Conservation (phyloP, 2,329 filamentous ascomycete species). For the Ophiocordyceps australis region DNA sequence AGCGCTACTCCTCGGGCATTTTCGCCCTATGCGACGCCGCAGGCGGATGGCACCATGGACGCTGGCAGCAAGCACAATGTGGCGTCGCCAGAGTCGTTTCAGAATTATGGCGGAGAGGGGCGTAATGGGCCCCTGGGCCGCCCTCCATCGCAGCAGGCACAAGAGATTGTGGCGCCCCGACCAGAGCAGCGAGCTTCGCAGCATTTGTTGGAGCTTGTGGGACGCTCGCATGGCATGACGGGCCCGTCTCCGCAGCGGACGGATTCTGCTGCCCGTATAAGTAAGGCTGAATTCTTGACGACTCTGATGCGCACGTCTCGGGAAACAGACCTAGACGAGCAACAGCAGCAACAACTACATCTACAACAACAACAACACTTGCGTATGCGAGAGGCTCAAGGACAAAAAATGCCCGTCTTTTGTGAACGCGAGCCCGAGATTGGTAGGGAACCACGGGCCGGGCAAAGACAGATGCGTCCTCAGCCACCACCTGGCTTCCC, state of each 20-base stretch:
- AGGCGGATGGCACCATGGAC: conserved; percentile 9
- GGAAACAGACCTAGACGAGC: conserved; percentile 32
- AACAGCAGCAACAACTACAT: conserved; percentile 9
- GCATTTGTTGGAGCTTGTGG: conserved; percentile 40
- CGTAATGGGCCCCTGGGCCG: conserved; percentile 23
- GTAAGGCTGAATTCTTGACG: conserved; percentile 71
- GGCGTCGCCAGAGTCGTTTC: conserved; percentile 28
- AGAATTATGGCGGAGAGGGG: conserved; percentile 24
- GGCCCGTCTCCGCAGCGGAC: conserved; percentile 28
- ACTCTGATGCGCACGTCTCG: conserved; percentile 50
- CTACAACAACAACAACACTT: conserved; percentile 1
- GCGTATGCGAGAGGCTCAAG: too few species aligned
- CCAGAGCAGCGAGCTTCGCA: conserved; percentile 37
- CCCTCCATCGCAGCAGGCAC: conserved; percentile 20
- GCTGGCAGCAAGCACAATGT: conserved; percentile 17
- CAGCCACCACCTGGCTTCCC: conserved; percentile 29
- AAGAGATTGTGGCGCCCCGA: conserved; percentile 34
- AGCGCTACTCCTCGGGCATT: conserved; percentile 24
- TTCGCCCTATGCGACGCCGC: conserved; percentile 23
- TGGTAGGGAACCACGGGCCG: conserved; percentile 9
- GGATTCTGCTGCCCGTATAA: conserved; percentile 27
- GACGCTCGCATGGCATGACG: conserved; percentile 36
- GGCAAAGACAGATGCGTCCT: conserved; percentile 22
- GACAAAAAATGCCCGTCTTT: conserved; percentile 25
- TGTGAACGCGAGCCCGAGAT: conserved; percentile 31